Base-by-base conservation (phyloP, 768 basidiomycete species). In the Lenzites betulinus region DNA sequence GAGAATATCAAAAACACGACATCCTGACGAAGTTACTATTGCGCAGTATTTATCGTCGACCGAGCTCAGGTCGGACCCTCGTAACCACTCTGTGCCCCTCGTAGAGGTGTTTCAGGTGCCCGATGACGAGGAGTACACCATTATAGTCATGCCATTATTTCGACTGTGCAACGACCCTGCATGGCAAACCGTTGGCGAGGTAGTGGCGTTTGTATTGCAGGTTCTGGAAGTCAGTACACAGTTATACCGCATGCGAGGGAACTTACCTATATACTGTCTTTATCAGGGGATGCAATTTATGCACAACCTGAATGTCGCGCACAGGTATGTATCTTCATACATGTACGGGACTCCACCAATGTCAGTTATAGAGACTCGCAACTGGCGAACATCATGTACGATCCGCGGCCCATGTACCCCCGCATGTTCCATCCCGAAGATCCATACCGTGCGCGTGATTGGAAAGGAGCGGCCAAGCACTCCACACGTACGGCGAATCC, bases 61-160 rank as follows among this genome's bases (percentile, higher is more conserved):
- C 20, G 53, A 62, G 7, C 57, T 72, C 6, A 22, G 54, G 2
- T 59, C 61, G 8, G 67, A 73, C 41, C 69, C 70, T 0, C 51
- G 65, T 7, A 74, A 72, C 51, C 72, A 73, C 48, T 66, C 64
- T 46, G 65, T 66, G 2, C 69, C 67, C 2, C 22, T 71, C 7
- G 36, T 63, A 20, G 72, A 71, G 1, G 48, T 67, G 13, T 36
- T 71, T 3, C 30, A 62, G 15, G 64, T 64, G 23, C 59, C 67
- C 1, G 33, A 36, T 12, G 36, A 51, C 23, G 25, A 36, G 22
- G 59, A 63, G 20, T 50, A 49, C 18, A 42, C 25, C n/a, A 48
- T 71, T 4, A 54, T 79, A 18, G 76, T 77, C 12, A 69, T 75
- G 60, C 77, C 78, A 1, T 54, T 74, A 9, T 46, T 76, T 15